Conservation (phyloP, 345 rosid genomes). For the Citrus inodora region DNA sequence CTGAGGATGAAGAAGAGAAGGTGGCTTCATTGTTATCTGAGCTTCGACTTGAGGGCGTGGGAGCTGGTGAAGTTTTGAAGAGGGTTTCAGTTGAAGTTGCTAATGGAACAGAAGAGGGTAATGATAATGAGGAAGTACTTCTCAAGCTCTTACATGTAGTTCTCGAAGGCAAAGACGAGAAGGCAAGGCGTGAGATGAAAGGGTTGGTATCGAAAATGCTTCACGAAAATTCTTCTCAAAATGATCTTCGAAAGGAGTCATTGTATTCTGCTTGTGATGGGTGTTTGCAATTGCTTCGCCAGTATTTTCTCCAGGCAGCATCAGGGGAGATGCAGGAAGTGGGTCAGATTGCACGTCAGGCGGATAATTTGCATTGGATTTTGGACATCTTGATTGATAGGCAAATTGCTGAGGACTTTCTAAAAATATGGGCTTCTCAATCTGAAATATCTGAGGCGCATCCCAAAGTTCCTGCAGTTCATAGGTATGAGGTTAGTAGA, state of each 20-base stretch:
- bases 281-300: conserved; percentile 67
- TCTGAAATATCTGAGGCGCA: conserved; percentile 72
- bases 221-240: conserved; percentile 85
- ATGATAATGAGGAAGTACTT: conserved; percentile 72
- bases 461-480: conserved; percentile 73
- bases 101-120: conserved; percentile 45
- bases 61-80: conserved; percentile 90
- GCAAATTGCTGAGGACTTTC: conserved; percentile 89
- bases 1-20: conserved; percentile 95
- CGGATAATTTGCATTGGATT: conserved; percentile 93
- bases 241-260: conserved; percentile 82
- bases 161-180: conserved; percentile 96
- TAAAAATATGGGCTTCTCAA: conserved; percentile 84
- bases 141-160: conserved; percentile 84
- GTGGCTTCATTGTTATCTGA: conserved; percentile 81
- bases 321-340: conserved; percentile 54
- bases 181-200: conserved; percentile 98
- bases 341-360: conserved; percentile 86
- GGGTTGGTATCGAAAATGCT: conserved; percentile 91
- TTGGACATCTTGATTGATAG: conserved; percentile 91
- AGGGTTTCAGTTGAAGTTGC: conserved; percentile 76
- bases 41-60: conserved; percentile 86
- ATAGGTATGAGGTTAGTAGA: conserved; percentile 78
- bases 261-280: conserved; percentile 78
- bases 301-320: conserved; percentile 68